A percentile compares a stretch with the other conserved stretches of the same genome.
Evolutionary conservation across 805 yeast species (phyloP).

Genomic region (Zygoascus tannicola): DNA sequence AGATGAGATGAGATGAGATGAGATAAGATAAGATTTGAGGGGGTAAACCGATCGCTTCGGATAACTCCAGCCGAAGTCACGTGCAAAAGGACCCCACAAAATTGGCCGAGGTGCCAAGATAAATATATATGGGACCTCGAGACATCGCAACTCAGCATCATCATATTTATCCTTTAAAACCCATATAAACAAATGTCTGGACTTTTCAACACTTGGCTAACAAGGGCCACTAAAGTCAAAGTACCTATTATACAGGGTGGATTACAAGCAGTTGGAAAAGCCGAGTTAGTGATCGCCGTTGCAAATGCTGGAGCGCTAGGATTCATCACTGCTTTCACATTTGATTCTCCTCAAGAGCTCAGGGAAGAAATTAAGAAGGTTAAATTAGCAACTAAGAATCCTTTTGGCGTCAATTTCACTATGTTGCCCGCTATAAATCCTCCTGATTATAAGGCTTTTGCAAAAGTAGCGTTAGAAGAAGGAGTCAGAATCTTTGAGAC

Average conservation of each 20-base stretch:
- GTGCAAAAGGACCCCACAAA: too few relatives aligned
- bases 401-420: slow-evolving; percentile 28
- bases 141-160: too few relatives aligned
- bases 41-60: too few relatives aligned
- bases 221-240: slow-evolving; percentile 24
- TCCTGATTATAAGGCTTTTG: slow-evolving; percentile 25
- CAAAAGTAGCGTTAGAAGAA: slow-evolving; percentile 26
- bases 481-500: slow-evolving; percentile 28
- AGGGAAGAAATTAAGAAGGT: slow-evolving; percentile 22
- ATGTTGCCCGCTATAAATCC: slow-evolving; percentile 26
- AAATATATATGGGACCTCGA: too few relatives aligned
- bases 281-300: slow-evolving; percentile 26
- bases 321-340: slow-evolving; percentile 24
- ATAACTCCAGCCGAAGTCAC: too few relatives aligned
- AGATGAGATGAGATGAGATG: too few relatives aligned
- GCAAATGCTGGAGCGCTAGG: slow-evolving; percentile 28
- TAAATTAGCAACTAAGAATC: slow-evolving; percentile 19
- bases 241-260: slow-evolving; percentile 28
- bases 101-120: too few relatives aligned
- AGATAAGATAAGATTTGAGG: too few relatives aligned
- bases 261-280: slow-evolving; percentile 23
- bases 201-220: slow-evolving; percentile 24
- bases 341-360: slow-evolving; percentile 25
- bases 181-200: too few relatives aligned
- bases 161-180: neutral